Evolutionary conservation across 2,329 filamentous ascomycete genomes (phyloP), one percentile per base, ranked within the genome.

Genomic region (Venturia aucupariae): DNA sequence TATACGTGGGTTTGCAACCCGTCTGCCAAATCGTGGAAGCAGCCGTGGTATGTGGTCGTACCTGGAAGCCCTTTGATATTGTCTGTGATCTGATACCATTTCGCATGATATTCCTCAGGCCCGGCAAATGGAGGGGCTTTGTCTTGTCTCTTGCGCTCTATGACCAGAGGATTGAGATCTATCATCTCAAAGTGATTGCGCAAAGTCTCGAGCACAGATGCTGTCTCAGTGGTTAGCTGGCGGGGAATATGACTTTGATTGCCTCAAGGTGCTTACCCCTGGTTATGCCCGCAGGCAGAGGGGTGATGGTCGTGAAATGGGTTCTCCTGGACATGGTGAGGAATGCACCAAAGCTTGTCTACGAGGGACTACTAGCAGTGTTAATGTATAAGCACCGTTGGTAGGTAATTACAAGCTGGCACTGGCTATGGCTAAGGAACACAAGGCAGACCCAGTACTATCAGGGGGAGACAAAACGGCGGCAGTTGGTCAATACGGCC

Each of bases 101-200:
- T 79, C 68, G 86, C 89, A 67, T 84, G 79, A 66, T 81, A 84
- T 77, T 96, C 91, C 69, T 94, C 90, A 19, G 84, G 77, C 0
- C 84, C 79, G 15, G 88, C 86, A 71, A 86, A 82, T 30, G 81
- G 71, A 0, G 90, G 90, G 1, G 90, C 81, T 59, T 83, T 81
- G 75, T 90, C 27, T n/a, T 57, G 90, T 39, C 80, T 81, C 68
- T 86, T 82, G 65, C 90, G 84, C 66, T 89, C 86, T 67, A 88
- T 85, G 64, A 96, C 88, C 60, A 95, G 81, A 1, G 91, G 91
- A 74, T 95, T 96, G 65, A 96, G 80, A 72, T 93, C 88, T 71
- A 96, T 95, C 87, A 96, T 95, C 69, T 86, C 86, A 61, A 82
- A 74, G 76, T 95, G 90, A 74, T 88, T 82, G 74, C 91, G 90